Percentiles rank a stretch among this genome's conserved stretches.
These are phyloP conservation scores for Aphanomyces euteiches DNA, from an alignment of 352 stramenopile genomes.

Conservation along the genomic window DNA sequence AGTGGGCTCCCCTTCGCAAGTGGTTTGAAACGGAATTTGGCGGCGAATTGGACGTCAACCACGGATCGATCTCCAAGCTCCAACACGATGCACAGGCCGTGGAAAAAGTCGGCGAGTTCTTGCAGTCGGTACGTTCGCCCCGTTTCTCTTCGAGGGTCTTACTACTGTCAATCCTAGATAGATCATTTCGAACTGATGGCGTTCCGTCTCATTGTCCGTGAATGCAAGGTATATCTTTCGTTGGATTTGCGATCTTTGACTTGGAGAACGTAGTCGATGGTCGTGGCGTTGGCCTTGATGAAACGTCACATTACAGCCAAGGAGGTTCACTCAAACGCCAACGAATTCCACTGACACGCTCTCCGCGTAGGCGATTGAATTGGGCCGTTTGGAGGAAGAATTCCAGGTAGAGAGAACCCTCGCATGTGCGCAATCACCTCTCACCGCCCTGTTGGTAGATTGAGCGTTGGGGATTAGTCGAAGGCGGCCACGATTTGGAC, in stretches of 20 bases:
- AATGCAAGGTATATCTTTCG: conserved; percentile 67
- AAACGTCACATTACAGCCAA: conserved; percentile 83
- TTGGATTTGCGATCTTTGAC: neutral
- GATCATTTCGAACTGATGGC: conserved; percentile 71
- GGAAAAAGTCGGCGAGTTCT: conserved; percentile 52
- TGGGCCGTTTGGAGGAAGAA: conserved; percentile 80
- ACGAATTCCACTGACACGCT: neutral
- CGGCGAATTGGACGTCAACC: conserved; percentile 75
- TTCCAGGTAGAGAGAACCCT: conserved; percentile 41
- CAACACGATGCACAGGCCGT: conserved; percentile 60
- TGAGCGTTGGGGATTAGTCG: conserved; percentile 80
- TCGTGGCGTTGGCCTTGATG: conserved; percentile 71
- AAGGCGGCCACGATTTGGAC: conserved; percentile 85
- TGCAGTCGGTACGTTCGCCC: conserved; percentile 48
- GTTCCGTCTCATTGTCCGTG: conserved; percentile 70
- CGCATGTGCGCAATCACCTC: neutral
- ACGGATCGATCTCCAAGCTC: conserved; percentile 68
- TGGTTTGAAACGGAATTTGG: conserved; percentile 74
- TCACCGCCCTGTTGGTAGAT: conserved; percentile 44
- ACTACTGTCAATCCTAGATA: conserved; percentile 37
- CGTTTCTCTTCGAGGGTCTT: neutral
- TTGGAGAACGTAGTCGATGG: conserved; percentile 51
- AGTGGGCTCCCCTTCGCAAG: conserved; percentile 78
- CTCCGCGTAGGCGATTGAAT: conserved; percentile 54
- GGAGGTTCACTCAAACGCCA: conserved; percentile 36